phyloP scores from a whole-genome alignment of 768 basidiomycete genomes.

The Lanmaoa rubissima region DNA sequence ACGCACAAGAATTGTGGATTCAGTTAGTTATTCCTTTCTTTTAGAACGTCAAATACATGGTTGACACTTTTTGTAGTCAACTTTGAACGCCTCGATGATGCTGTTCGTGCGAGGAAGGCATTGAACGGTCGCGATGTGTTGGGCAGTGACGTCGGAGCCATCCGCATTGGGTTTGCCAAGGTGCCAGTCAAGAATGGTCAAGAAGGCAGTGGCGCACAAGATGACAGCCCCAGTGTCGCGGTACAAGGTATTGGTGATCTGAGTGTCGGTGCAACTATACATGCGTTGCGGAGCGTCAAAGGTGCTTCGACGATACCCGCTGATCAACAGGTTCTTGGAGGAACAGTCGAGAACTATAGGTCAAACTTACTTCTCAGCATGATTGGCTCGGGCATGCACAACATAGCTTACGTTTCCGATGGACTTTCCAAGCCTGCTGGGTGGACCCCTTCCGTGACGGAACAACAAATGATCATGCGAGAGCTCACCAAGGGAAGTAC shows the following conservation, averaged over 20 bases:
- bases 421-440: constrained; percentile 59
- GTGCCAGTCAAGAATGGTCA: constrained; percentile 89
- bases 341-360: constrained; percentile 91
- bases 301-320: constrained; percentile 91
- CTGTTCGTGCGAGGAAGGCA: constrained; percentile 92
- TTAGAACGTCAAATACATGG: neutral
- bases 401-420: constrained; percentile 52
- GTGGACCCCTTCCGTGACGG: constrained; percentile 77
- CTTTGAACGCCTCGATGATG: constrained; percentile 96
- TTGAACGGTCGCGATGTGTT: constrained; percentile 95
- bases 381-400: constrained; percentile 76
- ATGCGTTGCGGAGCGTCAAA: constrained; percentile 82
- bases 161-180: constrained; percentile 95
- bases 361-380: constrained; percentile 88
- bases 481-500: constrained; percentile 76
- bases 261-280: constrained; percentile 85
- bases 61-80: constrained; percentile 57
- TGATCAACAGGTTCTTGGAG: constrained; percentile 90
- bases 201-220: constrained; percentile 55
- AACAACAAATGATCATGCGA: constrained; percentile 96
- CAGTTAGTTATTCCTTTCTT: constrained; percentile 46
- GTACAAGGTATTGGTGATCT: constrained; percentile 83
- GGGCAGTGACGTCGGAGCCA: constrained; percentile 94
- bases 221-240: constrained; percentile 62
- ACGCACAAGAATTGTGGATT: constrained; percentile 98